These are phyloP conservation scores for Aspergillus phoenicis DNA, from an alignment of 2,329 filamentous ascomycete species.

Conservation along the genomic window DNA sequence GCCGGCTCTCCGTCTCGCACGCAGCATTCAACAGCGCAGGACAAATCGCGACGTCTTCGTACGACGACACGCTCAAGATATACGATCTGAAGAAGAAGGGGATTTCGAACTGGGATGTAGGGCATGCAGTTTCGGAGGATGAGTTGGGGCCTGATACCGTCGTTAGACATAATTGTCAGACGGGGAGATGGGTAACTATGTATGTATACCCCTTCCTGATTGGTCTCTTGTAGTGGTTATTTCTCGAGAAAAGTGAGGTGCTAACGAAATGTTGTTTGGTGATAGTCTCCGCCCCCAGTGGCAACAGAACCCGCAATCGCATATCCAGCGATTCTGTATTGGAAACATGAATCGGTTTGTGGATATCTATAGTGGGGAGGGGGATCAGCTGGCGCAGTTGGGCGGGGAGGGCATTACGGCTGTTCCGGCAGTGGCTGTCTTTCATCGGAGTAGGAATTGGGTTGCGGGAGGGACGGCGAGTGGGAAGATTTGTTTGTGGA, in stretches of 20 bases:
- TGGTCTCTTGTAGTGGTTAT: background rate
- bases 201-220: constrained; percentile 36
- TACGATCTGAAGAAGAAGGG: constrained; percentile 70
- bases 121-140: constrained; percentile 59
- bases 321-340: constrained; percentile 84
- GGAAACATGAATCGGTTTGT: constrained; percentile 98
- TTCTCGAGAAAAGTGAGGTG: background rate
- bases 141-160: constrained; percentile 70
- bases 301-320: constrained; percentile 77
- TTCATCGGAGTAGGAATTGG: constrained; percentile 88
- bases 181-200: constrained; percentile 89
- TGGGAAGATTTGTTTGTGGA: constrained; percentile 91
- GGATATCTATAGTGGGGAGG: constrained; percentile 80
- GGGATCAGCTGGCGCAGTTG: constrained; percentile 85
- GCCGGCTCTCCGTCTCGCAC: constrained; percentile 83
- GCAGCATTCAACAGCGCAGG: constrained; percentile 85
- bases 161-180: constrained; percentile 91
- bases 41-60: constrained; percentile 86
- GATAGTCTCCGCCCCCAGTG: constrained; percentile 76
- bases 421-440: constrained; percentile 87
- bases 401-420: constrained; percentile 90
- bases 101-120: constrained; percentile 61
- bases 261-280: background rate
- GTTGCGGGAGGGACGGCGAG: constrained; percentile 88
- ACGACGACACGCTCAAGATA: constrained; percentile 94